These are phyloP conservation scores for Trichoderma sp. DNA, from an alignment of 2,329 filamentous ascomycete genomes.

Conservation along the genomic window DNA sequence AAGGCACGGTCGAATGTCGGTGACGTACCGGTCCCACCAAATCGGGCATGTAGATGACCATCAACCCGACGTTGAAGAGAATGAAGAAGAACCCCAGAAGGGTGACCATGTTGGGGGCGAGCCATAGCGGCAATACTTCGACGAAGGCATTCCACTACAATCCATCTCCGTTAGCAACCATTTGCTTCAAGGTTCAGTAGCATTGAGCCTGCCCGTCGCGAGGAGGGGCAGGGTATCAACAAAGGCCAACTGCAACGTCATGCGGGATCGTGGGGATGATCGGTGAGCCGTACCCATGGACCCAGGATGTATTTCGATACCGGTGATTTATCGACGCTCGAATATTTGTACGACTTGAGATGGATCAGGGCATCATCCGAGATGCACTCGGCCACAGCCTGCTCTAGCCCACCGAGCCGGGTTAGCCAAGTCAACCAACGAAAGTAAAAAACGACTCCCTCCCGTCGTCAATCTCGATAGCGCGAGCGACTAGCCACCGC, in stretches of 20 bases:
- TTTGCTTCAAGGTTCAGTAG: not conserved
- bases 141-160: constrained; percentile 94
- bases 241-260: constrained; percentile 1
- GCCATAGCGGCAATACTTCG: constrained; percentile 88
- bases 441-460: not conserved
- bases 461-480: constrained; percentile 11
- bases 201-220: not conserved
- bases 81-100: constrained; percentile 95
- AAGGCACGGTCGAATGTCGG: not conserved
- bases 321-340: constrained; percentile 91
- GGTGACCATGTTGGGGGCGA: constrained; percentile 97
- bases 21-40: constrained; percentile 78
- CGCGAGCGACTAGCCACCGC: not conserved
- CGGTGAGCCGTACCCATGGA: constrained; percentile 73
- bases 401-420: constrained; percentile 30
- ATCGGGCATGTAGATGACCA: constrained; percentile 84
- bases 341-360: constrained; percentile 96
- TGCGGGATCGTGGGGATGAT: not conserved
- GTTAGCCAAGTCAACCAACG: not conserved
- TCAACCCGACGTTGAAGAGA: constrained; percentile 71
- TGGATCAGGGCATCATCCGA: constrained; percentile 90
- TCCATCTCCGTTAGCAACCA: constrained; percentile 21
- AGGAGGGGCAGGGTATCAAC: not conserved
- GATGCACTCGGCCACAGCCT: constrained; percentile 69
- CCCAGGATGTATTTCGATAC: constrained; percentile 91